Evolutionary conservation across 2,329 filamentous ascomycete genomes (phyloP).

Genomic region (Aspergillus transmontanensis): DNA sequence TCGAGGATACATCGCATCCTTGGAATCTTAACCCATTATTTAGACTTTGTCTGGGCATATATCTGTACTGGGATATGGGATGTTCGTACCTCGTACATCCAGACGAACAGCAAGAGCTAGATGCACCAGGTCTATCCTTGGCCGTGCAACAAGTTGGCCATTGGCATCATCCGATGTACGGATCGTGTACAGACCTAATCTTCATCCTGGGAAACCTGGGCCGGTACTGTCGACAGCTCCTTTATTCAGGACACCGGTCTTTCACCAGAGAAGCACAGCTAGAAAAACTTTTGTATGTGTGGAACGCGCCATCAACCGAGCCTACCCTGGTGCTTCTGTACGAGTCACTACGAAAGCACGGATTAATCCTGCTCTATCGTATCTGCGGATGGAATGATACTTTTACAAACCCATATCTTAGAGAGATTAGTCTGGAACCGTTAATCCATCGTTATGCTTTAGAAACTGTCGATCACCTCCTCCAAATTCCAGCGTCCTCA

Average conservation of each 20-base stretch:
- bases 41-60: slow-evolving; percentile 7
- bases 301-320: slow-evolving; percentile 3
- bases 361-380: slow-evolving; percentile 15
- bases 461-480: slow-evolving; percentile 11
- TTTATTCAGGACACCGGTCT: slow-evolving; percentile 3
- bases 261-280: slow-evolving; percentile 5
- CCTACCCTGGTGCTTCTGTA: slow-evolving; percentile 8
- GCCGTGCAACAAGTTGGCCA: slow-evolving; percentile 13
- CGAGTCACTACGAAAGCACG: slow-evolving; percentile 15
- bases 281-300: slow-evolving; percentile 6
- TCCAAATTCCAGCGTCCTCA: slow-evolving; percentile 9
- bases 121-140: slow-evolving; percentile 1
- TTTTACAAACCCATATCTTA: neutral
- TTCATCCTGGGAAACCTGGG: slow-evolving; percentile 13
- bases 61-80: slow-evolving; percentile 19
- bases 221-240: slow-evolving; percentile 14
- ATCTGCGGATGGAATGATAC: slow-evolving; percentile 3
- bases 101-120: slow-evolving; percentile 1
- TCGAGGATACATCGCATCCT: neutral
- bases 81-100: slow-evolving; percentile 13
- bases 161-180: slow-evolving; percentile 17
- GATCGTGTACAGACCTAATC: slow-evolving; percentile 8
- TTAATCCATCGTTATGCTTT: slow-evolving; percentile 14
- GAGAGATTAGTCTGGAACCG: slow-evolving; percentile 4
- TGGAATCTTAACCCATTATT: neutral